These are phyloP conservation scores for Murraya paniculata DNA, from an alignment of 345 rosid genomes.

Conservation along the genomic window DNA sequence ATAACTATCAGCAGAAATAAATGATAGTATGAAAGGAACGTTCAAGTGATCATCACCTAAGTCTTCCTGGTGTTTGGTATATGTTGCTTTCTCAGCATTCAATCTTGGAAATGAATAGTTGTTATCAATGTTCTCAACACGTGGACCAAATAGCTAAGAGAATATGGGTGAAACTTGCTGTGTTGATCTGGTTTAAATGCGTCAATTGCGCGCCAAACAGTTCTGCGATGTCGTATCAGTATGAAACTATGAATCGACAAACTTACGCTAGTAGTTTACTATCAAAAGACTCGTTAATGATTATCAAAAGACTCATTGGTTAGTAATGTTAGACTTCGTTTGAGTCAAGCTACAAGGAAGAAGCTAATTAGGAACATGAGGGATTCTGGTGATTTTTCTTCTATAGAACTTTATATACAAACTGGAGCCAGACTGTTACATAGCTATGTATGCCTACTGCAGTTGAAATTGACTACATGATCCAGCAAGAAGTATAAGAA, in stretches of 20 bases:
- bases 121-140: constrained; percentile 2
- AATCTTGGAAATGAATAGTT: constrained; percentile 11
- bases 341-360: neutral
- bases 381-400: neutral
- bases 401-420: neutral
- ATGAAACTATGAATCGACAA: neutral
- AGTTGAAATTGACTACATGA: neutral
- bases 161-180: neutral
- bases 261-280: neutral
- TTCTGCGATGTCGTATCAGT: neutral
- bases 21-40: constrained; percentile 1
- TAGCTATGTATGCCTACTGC: neutral
- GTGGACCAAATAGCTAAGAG: neutral
- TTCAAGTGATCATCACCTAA: constrained; percentile 1
- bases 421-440: neutral
- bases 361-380: neutral
- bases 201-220: neutral
- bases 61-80: constrained; percentile 2
- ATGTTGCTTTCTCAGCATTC: constrained; percentile 12
- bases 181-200: neutral
- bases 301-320: constrained; percentile 2
- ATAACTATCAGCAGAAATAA: constrained; percentile 14
- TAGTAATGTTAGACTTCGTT: neutral
- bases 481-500: constrained; percentile 4
- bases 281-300: constrained; percentile 1